Base-by-base conservation (phyloP, 495 filamentous ascomycete species). In the Schizothecium vesticola region DNA sequence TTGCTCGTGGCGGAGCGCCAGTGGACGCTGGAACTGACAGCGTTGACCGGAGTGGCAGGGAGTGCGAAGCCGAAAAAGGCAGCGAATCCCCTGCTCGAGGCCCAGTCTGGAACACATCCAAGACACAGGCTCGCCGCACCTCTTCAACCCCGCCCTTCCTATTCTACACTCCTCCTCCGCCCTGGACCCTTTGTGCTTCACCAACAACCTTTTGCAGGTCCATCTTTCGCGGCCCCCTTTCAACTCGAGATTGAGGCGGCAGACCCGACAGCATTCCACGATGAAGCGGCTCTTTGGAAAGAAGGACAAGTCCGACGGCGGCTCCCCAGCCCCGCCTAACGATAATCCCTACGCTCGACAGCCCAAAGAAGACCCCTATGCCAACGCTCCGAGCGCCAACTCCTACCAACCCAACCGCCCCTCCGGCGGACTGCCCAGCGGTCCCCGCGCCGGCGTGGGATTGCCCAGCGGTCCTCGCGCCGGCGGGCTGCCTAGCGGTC, bases 291-390 rank as follows among this genome's bases (percentile, higher is more conserved):
- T 91, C 68, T 85, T 91, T 74, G 86, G 90, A 71, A 92, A 89
- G 80, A 91, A 89, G 61, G 84, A 83, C 67, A 91, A 90, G 83
- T 65, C 63, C 51, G 88, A 86, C 76, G 83, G 85, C 72, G 83
- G 86, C 55, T 84, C 86, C 33, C 78, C 80, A 2, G 78, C 86
- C 26, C 70, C 80, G 19, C 68, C 63, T 31, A 66, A 72, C n/a
- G 82, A 80, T n/a, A 89, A 92, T 72, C 91, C 90, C 28, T 92
- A 93, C 73, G 90, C 89, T 59, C 85, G 90, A 75, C 82, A 84
- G 16, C 81, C 83, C 24, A 81, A 83, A 28, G 76, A 79, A 61
- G 87, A 91, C 70, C 86, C 87, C 13, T 92, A 91, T 72, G 89
- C 87, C 28, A 86, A 78, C 67, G 78, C 81, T 3, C 12, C 70